Percentiles rank a stretch among this genome's conserved stretches.
Conservation (phyloP, 2,329 filamentous ascomycete species). For the Polytolypa hystricis region DNA sequence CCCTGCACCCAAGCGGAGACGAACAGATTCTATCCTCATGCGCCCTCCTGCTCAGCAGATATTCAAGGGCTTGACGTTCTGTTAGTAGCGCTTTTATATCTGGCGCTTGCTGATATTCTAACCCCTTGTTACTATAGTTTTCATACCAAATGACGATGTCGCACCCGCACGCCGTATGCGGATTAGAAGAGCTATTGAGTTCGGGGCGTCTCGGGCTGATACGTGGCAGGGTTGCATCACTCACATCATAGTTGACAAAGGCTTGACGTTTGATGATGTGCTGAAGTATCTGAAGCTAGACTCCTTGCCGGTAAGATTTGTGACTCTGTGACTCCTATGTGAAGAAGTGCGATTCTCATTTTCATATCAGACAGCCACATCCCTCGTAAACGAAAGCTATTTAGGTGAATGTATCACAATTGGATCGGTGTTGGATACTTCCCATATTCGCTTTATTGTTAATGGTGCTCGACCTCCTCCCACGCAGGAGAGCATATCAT, state of each 20-base stretch:
- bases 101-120: constrained; percentile 6
- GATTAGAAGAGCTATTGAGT: constrained; percentile 63
- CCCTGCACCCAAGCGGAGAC: constrained; percentile 14
- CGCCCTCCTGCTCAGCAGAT: constrained; percentile 46
- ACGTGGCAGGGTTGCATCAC: constrained; percentile 49
- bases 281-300: constrained; percentile 43
- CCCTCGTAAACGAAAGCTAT: constrained; percentile 59
- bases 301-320: constrained; percentile 35
- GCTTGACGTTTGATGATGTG: constrained; percentile 53
- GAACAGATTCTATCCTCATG: constrained; percentile 31
- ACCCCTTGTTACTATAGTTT: constrained; percentile 38
- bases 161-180: constrained; percentile 55
- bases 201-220: constrained; percentile 62
- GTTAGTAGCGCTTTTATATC: constrained; percentile 18
- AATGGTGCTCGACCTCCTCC: constrained; percentile 13
- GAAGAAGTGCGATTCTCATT: not conserved
- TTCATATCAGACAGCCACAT: constrained; percentile 22
- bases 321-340: not conserved
- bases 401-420: constrained; percentile 57
- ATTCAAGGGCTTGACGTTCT: constrained; percentile 53
- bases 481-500: constrained; percentile 9
- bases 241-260: constrained; percentile 69
- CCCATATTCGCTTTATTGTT: constrained; percentile 41
- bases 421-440: constrained; percentile 46
- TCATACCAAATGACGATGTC: constrained; percentile 70